phyloP scores from a whole-genome alignment of 2,329 filamentous ascomycete species.

The Penicillium sp. region DNA sequence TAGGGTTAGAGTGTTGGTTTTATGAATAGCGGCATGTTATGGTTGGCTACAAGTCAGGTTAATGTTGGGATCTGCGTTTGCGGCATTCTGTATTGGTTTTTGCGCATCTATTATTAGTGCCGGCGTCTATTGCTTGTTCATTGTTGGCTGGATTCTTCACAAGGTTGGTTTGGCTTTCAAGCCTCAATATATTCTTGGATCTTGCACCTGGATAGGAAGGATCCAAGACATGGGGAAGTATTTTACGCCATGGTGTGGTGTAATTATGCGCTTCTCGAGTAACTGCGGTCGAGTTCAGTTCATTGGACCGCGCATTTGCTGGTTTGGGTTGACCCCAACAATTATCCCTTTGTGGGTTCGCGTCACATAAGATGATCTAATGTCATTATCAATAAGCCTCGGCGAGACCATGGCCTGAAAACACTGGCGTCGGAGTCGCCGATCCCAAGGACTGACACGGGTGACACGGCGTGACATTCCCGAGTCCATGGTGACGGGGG shows the following conservation, averaged over 20 bases:
- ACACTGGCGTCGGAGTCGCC: slow-evolving; percentile 1
- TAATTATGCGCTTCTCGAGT: not conserved
- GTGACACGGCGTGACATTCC: slow-evolving; percentile 2
- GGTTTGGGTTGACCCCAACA: not conserved
- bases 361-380: not conserved
- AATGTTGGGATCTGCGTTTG: not conserved
- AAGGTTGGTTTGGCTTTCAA: not conserved
- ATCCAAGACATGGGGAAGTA: not conserved
- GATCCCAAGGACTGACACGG: not conserved
- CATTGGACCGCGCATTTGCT: not conserved
- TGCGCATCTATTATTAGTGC: not conserved
- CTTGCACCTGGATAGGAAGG: not conserved
- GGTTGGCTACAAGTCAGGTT: not conserved
- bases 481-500: slow-evolving; percentile 11
- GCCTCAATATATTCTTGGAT: not conserved
- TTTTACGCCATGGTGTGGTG: not conserved
- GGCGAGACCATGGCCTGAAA: not conserved
- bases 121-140: not conserved
- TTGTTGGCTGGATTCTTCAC: not conserved
- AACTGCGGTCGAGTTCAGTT: not conserved
- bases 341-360: not conserved
- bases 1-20: not conserved
- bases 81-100: not conserved
- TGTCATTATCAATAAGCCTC: not conserved
- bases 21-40: not conserved